Evolutionary conservation across 2,329 filamentous ascomycete genomes (phyloP), one percentile per base, ranked within the genome.

Genomic region (Trichoderma sp.): DNA sequence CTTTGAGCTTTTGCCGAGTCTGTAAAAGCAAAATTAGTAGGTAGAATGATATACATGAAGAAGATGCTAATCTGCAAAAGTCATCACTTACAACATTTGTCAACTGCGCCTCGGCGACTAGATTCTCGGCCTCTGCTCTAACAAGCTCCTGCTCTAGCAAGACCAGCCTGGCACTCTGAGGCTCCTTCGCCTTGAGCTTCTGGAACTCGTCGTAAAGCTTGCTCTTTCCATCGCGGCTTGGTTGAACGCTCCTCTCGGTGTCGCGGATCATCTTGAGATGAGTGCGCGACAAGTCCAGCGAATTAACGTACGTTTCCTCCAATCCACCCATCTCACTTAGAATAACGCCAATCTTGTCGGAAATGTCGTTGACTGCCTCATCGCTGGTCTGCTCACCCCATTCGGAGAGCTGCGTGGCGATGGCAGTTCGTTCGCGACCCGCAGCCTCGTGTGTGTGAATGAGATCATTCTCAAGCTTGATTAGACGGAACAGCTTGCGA

Each of bases 91-190:
- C 94, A 76, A 97, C 90, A 81, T 99, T 99, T 79, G 93, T 95
- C 81, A 99, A 86, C 83, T 99, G 96, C 26, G 96, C 96, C 83
- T 99, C 96, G 1, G 96, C 96, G 64, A 99, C 96, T 72, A 99
- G 84, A 78, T 94, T 97, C 85, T 98, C 95, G 3, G 96, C 96
- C 86, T 99, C 96, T 28, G 95, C 95, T 75, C 96, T 88, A 68
- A 99, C 95, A 68, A 99, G 90, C 85, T 98, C 96, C 85, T 99
- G 96, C 85, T 99, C 96, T 69, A 98, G 87, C 26, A 92, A 92
- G 43, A 94, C 90, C 70, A 98, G 85, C 80, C 90, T 93, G 34
- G 93, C 87, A 79, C 92, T 97, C 79, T 92, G 89, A 7, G 95
- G 94, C 83, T 98, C 96, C 85, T 96, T 98, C 82, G 92, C 88